Percentiles rank a stretch among this genome's conserved stretches.
Evolutionary conservation across 2,329 filamentous ascomycete genomes (phyloP).

Genomic region (Rutstroemia sp.): DNA sequence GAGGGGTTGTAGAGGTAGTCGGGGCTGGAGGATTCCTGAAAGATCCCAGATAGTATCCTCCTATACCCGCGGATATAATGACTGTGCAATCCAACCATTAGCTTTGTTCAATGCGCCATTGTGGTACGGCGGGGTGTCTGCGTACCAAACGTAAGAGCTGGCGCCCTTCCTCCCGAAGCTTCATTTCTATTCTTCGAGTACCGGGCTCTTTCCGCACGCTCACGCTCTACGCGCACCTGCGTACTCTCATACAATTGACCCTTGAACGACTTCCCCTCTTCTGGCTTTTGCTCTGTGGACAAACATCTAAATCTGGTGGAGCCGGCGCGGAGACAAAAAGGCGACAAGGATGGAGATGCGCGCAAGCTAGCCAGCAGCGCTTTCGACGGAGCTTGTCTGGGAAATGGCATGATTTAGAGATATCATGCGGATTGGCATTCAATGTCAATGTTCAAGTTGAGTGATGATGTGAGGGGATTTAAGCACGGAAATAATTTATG

Average conservation of each 20-base stretch:
- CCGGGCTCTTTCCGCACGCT: conserved; percentile 45
- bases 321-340: conserved; percentile 15
- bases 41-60: conserved; percentile 50
- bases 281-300: conserved; percentile 20
- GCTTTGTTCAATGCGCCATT: neutral
- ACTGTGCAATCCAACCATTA: conserved; percentile 16
- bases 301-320: conserved; percentile 16
- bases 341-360: conserved; percentile 9
- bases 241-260: conserved; percentile 55
- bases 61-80: conserved; percentile 21
- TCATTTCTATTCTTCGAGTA: conserved; percentile 37
- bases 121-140: neutral
- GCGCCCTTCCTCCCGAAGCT: conserved; percentile 36
- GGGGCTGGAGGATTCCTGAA: conserved; percentile 44
- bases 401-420: conserved; percentile 18
- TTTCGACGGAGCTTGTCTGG: conserved; percentile 19
- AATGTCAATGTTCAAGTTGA: neutral
- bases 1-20: conserved; percentile 51
- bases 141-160: conserved; percentile 49
- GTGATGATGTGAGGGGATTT: neutral
- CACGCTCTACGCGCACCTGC: conserved; percentile 44
- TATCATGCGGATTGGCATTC: neutral
- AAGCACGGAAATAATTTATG: neutral
- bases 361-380: conserved; percentile 19
- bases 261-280: conserved; percentile 38